Base-by-base conservation (phyloP, 805 yeast genomes). In the Ogataea ganodermae region DNA sequence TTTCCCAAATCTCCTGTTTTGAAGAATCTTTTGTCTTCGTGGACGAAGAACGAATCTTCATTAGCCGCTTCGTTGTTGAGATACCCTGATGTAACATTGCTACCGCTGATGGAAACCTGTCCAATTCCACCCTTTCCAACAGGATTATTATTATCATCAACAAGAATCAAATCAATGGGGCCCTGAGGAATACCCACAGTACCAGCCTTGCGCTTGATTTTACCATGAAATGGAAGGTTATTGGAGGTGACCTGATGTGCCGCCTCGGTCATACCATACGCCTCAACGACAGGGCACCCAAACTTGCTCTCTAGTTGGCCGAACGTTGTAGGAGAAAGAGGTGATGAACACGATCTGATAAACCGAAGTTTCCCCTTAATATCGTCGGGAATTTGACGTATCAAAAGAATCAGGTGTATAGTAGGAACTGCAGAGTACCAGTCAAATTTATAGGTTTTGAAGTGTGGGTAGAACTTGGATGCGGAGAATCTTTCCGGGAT, bases 371-470 rank as follows among this genome's bases (percentile, higher is more conserved):
- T 60, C 23, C 62, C 62, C 35, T 55, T 55, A 86, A 88, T 44
- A 75, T 53, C 36, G 70, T 73, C 4, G 52, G 89, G 89, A 44
- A 71, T 60, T 36, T 72, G 69, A 28, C 74, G 67, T 58, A 78
- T 79, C 48, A 84, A 65, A 60, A 84, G 64, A 53, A 84, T 84
- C 66, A 80, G 76, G 65, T 85, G 89, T 51, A 84, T 84, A 0
- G 91, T 84, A 38, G 91, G 90, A 4, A 84, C 91, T 8, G 88
- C 86, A 44, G 87, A 80, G 63, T 83, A 84, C 91, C 91, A 84
- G 48, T 69, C 81, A 44, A 86, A 84, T 6, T 66, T 56, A 60
- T 73, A 70, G 6, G 56, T 54, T 44, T 67, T 65, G 56, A 80
- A 84, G 46, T 84, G 81, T 8, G 62, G 48, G 86, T 89, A 84